Evolutionary conservation across 768 basidiomycete genomes (phyloP), one percentile per base, ranked within the genome.

Genomic region (Podaxis rugospora): DNA sequence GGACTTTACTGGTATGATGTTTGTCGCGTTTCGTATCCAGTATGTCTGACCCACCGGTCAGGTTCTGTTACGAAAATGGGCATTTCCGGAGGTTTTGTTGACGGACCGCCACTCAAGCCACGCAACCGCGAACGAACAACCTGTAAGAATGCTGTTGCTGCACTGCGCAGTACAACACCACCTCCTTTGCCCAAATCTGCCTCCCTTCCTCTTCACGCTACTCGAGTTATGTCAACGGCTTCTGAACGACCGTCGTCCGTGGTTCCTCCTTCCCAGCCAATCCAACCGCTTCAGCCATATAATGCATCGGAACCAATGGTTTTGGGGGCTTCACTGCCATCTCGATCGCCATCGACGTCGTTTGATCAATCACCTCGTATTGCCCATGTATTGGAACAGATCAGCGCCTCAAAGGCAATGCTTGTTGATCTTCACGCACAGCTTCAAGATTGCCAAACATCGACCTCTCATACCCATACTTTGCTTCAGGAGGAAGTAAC

Each of bases 131-230:
- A 86, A 69, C 80, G 80, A 65, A 78, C 80, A n/a, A 71, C 75
- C 57, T 81, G 80, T 61, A 76, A 76, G 51, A 70, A 75, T 46
- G 66, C 65, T 42, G 63, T 67, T 21, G 56, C 67, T n/a, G 70
- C 80, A 23, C 73, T 76, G 27, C 83, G 90, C 59, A 90, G 83
- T 69, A 83, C 82, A n/a, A 85, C 89, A 0, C 92, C 92, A 0
- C 92, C 92, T 1, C 92, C 92, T 37, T 78, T 93, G 18, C 92
- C 92, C 25, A 90, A 93, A 74, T 89, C 91, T 3, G 92, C 81
- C 14, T 88, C 89, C 11, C 73, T 93, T 2, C 92, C 92, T 51
- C 73, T 93, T 63, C 92, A 93, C 69, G 76, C 87, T 11, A 80
- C 82, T 18, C 82, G 83, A 16, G 72, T 66, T 63, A 72, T 74